These are phyloP conservation scores for Gossypium anomalum DNA, from an alignment of 345 rosid genomes.

Conservation along the genomic window DNA sequence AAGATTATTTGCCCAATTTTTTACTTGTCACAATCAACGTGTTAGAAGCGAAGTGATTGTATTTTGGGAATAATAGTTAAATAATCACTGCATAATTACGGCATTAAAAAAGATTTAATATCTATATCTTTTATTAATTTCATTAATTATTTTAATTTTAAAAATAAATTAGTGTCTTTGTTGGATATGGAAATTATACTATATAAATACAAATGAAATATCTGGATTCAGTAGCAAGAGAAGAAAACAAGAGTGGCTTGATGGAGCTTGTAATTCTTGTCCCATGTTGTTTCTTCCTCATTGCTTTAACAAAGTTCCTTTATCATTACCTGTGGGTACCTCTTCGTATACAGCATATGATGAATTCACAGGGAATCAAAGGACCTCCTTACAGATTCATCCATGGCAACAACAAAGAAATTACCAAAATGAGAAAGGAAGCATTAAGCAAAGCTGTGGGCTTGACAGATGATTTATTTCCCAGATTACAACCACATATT, in stretches of 20 bases:
- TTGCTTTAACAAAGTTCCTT: conserved; percentile 10
- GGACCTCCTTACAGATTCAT: conserved; percentile 38
- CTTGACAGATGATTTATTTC: conserved; percentile 21
- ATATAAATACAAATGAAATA: not conserved
- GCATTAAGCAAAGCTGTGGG: conserved; percentile 13
- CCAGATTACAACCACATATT: conserved; percentile 24
- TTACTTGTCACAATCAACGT: too few relatives aligned
- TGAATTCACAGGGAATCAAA: conserved; percentile 23
- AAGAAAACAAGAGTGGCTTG: not conserved
- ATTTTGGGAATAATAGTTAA: too few relatives aligned
- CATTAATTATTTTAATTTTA: too few relatives aligned
- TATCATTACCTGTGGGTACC: conserved; percentile 29
- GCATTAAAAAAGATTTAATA: too few relatives aligned
- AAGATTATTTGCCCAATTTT: too few relatives aligned
- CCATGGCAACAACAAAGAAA: conserved; percentile 34
- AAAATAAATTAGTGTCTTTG: too few relatives aligned
- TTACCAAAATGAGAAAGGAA: not conserved
- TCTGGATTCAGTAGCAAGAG: not conserved
- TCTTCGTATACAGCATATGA: conserved; percentile 2
- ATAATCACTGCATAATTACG: too few relatives aligned
- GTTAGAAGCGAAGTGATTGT: too few relatives aligned
- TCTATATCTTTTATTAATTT: too few relatives aligned
- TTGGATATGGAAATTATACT: too few relatives aligned
- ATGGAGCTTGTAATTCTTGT: conserved; percentile 2
- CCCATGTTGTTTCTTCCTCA: not conserved